Percentiles rank a stretch among this genome's conserved stretches.
These are phyloP conservation scores for Blastocystis sp. DNA, from an alignment of 352 stramenopile species.

Conservation along the genomic window DNA sequence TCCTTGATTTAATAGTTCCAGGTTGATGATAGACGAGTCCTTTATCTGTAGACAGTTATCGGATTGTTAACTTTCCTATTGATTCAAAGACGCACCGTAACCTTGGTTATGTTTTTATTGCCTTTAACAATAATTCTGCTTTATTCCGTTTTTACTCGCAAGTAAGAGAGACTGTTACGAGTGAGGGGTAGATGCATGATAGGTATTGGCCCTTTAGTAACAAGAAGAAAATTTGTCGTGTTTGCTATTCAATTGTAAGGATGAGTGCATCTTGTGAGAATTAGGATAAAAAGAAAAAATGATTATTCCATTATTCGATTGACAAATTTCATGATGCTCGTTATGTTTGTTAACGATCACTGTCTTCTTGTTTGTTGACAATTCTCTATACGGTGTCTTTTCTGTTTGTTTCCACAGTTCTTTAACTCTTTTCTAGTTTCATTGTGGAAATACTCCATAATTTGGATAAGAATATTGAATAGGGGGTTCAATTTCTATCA, in stretches of 20 bases:
- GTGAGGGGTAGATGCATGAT: neutral
- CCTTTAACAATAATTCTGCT: neutral
- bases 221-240: slow-evolving; percentile 16
- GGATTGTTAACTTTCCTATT: neutral
- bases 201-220: neutral
- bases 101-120: slow-evolving; percentile 17
- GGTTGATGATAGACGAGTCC: neutral
- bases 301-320: neutral
- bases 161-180: neutral
- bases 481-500: neutral
- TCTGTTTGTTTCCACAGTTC: neutral
- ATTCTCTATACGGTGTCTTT: neutral
- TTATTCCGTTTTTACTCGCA: neutral
- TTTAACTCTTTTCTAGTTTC: too few relatives aligned
- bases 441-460: neutral
- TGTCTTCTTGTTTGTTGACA: neutral
- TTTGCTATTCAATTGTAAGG: slow-evolving; percentile 9
- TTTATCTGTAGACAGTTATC: neutral
- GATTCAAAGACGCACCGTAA: neutral
- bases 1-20: neutral
- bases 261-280: neutral
- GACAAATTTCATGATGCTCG: neutral
- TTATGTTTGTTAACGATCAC: too few relatives aligned
- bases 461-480: neutral
- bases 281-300: slow-evolving; percentile 31